A percentile compares a stretch with the other conserved stretches of the same genome.
phyloP scores from a whole-genome alignment of 2,329 filamentous ascomycete species.

The Dryadomyces quercivorus region DNA sequence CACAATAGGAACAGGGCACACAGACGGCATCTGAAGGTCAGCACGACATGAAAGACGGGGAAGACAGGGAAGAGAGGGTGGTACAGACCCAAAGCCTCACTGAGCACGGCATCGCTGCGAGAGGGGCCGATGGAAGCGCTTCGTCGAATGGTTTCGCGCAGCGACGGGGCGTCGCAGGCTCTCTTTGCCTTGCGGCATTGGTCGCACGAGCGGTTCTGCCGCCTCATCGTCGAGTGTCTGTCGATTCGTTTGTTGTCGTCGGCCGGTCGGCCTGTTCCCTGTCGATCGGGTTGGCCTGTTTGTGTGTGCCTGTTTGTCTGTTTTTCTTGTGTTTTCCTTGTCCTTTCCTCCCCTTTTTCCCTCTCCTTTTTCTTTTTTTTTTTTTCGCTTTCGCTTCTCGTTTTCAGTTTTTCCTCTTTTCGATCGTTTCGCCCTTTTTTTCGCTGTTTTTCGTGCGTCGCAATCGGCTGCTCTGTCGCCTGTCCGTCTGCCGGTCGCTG shows the following conservation, averaged over 20 bases:
- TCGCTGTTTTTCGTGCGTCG: not conserved
- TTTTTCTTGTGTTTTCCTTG: not conserved
- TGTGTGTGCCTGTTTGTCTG: too few relatives aligned
- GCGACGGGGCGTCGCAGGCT: constrained; percentile 12
- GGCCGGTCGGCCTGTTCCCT: not conserved
- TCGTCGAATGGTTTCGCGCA: constrained; percentile 2
- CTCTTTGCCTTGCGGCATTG: constrained; percentile 14
- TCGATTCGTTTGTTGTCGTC: too few relatives aligned
- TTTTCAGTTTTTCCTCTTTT: not conserved
- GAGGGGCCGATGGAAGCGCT: not conserved
- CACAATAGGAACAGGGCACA: constrained; percentile 13
- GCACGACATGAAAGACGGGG: not conserved
- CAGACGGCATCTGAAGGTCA: not conserved
- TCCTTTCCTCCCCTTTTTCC: not conserved
- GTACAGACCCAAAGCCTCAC: not conserved
- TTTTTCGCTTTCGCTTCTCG: not conserved
- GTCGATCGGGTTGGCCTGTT: too few relatives aligned
- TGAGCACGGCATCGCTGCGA: not conserved
- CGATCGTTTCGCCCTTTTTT: not conserved
- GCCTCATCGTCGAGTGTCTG: constrained; percentile 8
- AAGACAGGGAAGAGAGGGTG: not conserved
- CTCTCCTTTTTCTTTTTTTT: not conserved
- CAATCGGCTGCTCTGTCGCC: not conserved
- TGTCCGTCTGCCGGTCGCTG: not conserved
- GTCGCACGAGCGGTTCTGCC: constrained; percentile 14